Percentiles rank a stretch among this genome's conserved stretches.
Evolutionary conservation across 305 asterid species (phyloP).

Genomic region (Fraxinus floribunda): DNA sequence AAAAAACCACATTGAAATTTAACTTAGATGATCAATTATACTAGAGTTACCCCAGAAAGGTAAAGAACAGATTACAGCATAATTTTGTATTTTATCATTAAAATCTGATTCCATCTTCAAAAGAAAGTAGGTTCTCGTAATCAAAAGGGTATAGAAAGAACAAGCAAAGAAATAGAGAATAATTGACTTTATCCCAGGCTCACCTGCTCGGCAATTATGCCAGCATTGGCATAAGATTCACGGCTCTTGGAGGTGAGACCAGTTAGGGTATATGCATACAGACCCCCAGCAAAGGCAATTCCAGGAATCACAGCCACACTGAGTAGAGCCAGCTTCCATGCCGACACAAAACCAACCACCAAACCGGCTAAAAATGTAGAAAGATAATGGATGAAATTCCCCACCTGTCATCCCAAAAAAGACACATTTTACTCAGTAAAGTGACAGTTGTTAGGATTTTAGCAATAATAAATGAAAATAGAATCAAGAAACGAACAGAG

Average conservation of each 20-base stretch:
- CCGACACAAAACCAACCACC: constrained; percentile 98
- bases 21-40: background rate
- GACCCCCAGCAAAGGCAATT: constrained; percentile 96
- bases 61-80: background rate
- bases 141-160: background rate
- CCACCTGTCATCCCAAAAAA: constrained; percentile 58
- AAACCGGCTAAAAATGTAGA: constrained; percentile 97
- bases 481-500: background rate
- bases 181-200: constrained; percentile 16
- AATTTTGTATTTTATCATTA: background rate
- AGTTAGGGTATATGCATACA: constrained; percentile 88
- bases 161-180: background rate
- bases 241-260: constrained; percentile 97
- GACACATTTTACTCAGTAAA: background rate
- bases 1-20: background rate
- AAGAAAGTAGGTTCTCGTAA: background rate
- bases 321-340: constrained; percentile 92
- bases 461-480: background rate
- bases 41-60: background rate
- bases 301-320: constrained; percentile 99
- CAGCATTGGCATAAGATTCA: constrained; percentile 95
- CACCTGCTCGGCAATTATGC: constrained; percentile 97
- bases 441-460: background rate
- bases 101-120: background rate
- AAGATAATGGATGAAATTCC: constrained; percentile 94